Evolutionary conservation across 1,284 basidiomycete genomes (phyloP).

Genomic region (Anthracocystis setariae): DNA sequence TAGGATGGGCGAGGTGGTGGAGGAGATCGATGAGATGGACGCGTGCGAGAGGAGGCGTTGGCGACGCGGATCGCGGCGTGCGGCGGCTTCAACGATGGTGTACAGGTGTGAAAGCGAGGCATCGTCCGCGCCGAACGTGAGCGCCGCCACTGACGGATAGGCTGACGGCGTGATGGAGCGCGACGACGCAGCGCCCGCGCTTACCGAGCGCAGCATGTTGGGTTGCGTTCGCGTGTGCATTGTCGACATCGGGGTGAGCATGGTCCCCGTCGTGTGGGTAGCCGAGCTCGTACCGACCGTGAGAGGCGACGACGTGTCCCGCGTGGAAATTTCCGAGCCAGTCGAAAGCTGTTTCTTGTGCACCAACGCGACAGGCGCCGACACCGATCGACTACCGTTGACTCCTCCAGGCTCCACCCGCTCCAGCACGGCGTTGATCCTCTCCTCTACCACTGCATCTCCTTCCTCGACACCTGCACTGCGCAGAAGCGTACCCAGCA

Average conservation of each 20-base stretch:
- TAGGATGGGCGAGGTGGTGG: conserved; percentile 14
- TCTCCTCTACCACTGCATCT: conserved; percentile 40
- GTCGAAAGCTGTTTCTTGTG: conserved; percentile 49
- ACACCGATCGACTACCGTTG: background rate
- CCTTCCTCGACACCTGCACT: conserved; percentile 6
- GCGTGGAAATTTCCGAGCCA: conserved; percentile 36
- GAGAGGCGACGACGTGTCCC: conserved; percentile 40
- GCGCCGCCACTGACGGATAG: conserved; percentile 27
- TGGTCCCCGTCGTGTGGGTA: conserved; percentile 41
- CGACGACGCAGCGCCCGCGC: conserved; percentile 6
- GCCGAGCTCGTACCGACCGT: conserved; percentile 44
- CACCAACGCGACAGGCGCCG: conserved; percentile 5
- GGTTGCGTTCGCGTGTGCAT: conserved; percentile 3
- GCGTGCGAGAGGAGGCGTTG: conserved; percentile 27
- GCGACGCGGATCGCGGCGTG: conserved; percentile 46
- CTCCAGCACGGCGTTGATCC: conserved; percentile 55
- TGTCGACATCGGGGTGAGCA: conserved; percentile 47
- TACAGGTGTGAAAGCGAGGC: conserved; percentile 55
- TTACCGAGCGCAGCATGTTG: conserved; percentile 11
- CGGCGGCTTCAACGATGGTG: conserved; percentile 58
- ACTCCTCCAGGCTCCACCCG: conserved; percentile 30
- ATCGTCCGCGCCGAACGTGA: conserved; percentile 43
- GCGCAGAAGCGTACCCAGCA: conserved; percentile 46
- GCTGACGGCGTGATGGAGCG: conserved; percentile 28
- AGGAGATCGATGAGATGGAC: conserved; percentile 24